These are phyloP conservation scores for Coniochaeta prunicola DNA, from an alignment of 2,329 filamentous ascomycete genomes.

Conservation along the genomic window DNA sequence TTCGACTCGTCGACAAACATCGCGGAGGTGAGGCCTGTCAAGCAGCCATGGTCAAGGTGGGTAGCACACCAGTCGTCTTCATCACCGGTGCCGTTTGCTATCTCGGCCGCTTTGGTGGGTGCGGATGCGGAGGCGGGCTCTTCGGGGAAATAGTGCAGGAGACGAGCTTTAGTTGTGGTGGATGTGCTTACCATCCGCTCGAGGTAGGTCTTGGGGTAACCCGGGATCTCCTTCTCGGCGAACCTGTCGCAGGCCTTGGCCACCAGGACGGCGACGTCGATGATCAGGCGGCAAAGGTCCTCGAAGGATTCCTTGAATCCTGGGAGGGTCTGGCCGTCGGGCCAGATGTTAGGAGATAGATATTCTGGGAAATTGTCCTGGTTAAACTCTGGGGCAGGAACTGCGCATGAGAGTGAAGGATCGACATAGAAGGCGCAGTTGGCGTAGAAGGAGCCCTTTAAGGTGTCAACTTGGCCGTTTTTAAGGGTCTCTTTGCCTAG, in stretches of 20 bases:
- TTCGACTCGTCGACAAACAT: slow-evolving; percentile 85
- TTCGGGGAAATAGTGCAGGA: slow-evolving; percentile 88
- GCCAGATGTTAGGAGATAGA: slow-evolving; percentile 87
- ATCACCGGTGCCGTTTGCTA: slow-evolving; percentile 23
- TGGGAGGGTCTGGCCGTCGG: slow-evolving; percentile 57
- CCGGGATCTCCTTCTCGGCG: slow-evolving; percentile 69
- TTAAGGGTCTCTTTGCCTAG: slow-evolving; percentile 76
- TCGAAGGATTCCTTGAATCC: slow-evolving; percentile 70
- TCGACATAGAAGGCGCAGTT: slow-evolving; percentile 75
- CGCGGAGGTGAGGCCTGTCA: slow-evolving; percentile 88
- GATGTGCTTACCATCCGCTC: slow-evolving; percentile 82
- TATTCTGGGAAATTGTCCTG: slow-evolving; percentile 73
- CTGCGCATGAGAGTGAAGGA: slow-evolving; percentile 51
- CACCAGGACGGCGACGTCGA: slow-evolving; percentile 82
- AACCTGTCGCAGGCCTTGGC: slow-evolving; percentile 86
- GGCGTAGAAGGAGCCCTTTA: slow-evolving; percentile 79
- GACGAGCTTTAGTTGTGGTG: slow-evolving; percentile 79
- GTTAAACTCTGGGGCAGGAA: slow-evolving; percentile 51
- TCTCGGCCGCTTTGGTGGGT: slow-evolving; percentile 18
- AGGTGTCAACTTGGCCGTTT: slow-evolving; percentile 68
- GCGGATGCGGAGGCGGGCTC: slow-evolving; percentile 23
- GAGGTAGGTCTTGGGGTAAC: slow-evolving; percentile 71
- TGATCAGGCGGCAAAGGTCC: slow-evolving; percentile 73
- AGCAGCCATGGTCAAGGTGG: slow-evolving; percentile 84
- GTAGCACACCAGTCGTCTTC: slow-evolving; percentile 94